Percentiles rank a stretch among this genome's conserved stretches.
Conservation (phyloP, 2,329 filamentous ascomycete species). For the Aspergillus terreus region DNA sequence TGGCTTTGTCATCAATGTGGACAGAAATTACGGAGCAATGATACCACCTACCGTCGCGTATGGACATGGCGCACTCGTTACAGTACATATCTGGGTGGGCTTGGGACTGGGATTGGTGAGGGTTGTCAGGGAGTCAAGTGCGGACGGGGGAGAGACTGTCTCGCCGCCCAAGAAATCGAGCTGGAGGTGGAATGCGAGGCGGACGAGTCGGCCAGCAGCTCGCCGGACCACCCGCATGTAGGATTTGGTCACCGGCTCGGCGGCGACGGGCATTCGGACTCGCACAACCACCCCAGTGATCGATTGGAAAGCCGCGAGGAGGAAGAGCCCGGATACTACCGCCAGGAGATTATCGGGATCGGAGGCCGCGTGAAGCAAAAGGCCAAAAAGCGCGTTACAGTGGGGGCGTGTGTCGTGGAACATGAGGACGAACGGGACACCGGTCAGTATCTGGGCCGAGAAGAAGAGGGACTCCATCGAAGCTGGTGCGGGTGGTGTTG, state of each 20-base stretch:
- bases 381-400: conserved; percentile 73
- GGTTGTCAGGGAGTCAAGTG: conserved; percentile 86
- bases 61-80: conserved; percentile 91
- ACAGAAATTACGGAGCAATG: conserved; percentile 57
- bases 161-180: conserved; percentile 72
- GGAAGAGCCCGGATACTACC: conserved; percentile 65
- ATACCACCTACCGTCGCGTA: conserved; percentile 61
- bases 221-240: conserved; percentile 22
- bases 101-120: conserved; percentile 84
- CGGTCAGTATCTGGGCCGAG: conserved; percentile 64
- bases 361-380: conserved; percentile 86
- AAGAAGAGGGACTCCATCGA: conserved; percentile 64
- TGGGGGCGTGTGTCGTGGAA: conserved; percentile 82
- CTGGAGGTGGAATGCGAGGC: conserved; percentile 82
- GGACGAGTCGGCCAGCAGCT: conserved; percentile 52
- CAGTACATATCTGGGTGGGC: conserved; percentile 69
- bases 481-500: conserved; percentile 94
- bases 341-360: conserved; percentile 88
- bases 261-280: conserved; percentile 8
- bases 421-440: conserved; percentile 72
- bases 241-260: conserved; percentile 2
- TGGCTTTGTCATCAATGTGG: conserved; percentile 89
- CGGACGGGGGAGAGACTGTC: conserved; percentile 70
- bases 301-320: conserved; percentile 27
- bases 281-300: conserved; percentile 13